phyloP scores from a whole-genome alignment of 2,329 filamentous ascomycete genomes.

The Geosmithia flava region DNA sequence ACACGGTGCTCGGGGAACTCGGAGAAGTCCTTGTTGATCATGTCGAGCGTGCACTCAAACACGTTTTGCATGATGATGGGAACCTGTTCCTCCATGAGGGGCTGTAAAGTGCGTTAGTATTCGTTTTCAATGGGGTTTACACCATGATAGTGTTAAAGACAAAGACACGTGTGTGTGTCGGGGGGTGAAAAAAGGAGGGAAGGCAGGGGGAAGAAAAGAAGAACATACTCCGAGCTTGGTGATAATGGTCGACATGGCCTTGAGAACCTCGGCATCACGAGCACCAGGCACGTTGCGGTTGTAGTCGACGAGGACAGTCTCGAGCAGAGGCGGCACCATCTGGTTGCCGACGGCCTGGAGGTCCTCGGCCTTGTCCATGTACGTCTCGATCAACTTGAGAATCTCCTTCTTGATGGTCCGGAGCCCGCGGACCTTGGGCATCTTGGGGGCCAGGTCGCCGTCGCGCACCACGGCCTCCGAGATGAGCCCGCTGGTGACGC shows the following conservation, averaged over 20 bases:
- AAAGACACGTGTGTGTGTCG: too few species aligned
- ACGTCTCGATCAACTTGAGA: constrained; percentile 93
- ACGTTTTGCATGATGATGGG: constrained; percentile 97
- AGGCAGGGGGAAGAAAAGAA: neutral
- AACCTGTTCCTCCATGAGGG: constrained; percentile 96
- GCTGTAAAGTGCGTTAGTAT: constrained; percentile 29
- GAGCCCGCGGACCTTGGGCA: constrained; percentile 87
- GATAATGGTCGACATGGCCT: constrained; percentile 96
- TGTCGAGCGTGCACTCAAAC: constrained; percentile 95
- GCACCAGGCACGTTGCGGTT: constrained; percentile 94
- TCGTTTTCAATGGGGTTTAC: neutral
- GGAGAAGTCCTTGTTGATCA: constrained; percentile 99
- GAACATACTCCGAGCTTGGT: constrained; percentile 83
- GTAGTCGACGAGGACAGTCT: constrained; percentile 91
- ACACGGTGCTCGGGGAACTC: constrained; percentile 97
- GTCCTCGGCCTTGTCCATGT: constrained; percentile 96
- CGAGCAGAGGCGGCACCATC: constrained; percentile 90
- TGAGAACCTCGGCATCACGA: constrained; percentile 89
- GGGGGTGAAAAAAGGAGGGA: too few species aligned
- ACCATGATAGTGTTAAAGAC: neutral
- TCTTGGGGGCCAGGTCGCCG: constrained; percentile 90
- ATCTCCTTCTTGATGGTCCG: constrained; percentile 99
- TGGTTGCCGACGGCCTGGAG: constrained; percentile 83
- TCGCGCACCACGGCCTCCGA: constrained; percentile 82
- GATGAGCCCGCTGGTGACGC: constrained; percentile 90